phyloP scores from a whole-genome alignment of 2,329 filamentous ascomycete genomes.

The Mariannaea elegans region DNA sequence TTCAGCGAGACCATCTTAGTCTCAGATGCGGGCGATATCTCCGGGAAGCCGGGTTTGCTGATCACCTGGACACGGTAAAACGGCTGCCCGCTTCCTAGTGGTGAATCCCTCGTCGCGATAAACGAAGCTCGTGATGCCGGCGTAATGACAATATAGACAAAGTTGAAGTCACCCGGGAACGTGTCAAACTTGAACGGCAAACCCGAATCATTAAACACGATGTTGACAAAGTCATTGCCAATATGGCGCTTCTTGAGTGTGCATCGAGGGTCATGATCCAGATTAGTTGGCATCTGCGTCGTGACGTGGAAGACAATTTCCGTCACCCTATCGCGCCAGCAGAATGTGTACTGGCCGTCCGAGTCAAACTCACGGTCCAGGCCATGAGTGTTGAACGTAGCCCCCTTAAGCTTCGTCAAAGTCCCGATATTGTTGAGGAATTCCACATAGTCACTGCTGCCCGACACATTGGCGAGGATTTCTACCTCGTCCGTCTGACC shows the following conservation, averaged over 20 bases:
- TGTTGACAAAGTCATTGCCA: slow-evolving; percentile 97
- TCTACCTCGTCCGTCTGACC: slow-evolving; percentile 84
- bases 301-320: slow-evolving; percentile 96
- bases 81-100: slow-evolving; percentile 49
- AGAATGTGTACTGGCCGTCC: slow-evolving; percentile 89
- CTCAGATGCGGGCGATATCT: slow-evolving; percentile 88
- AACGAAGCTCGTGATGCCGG: slow-evolving; percentile 84
- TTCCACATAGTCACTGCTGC: slow-evolving; percentile 86
- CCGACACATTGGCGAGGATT: slow-evolving; percentile 86
- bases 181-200: slow-evolving; percentile 87
- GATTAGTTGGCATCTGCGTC: slow-evolving; percentile 95
- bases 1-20: slow-evolving; percentile 88
- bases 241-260: slow-evolving; percentile 93
- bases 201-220: slow-evolving; percentile 98
- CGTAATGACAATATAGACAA: slow-evolving; percentile 94
- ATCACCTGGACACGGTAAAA: slow-evolving; percentile 94
- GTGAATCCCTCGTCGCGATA: slow-evolving; percentile 65
- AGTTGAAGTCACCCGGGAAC: slow-evolving; percentile 95
- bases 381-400: slow-evolving; percentile 92
- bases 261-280: slow-evolving; percentile 77
- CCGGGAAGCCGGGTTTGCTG: slow-evolving; percentile 87
- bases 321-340: slow-evolving; percentile 93
- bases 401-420: slow-evolving; percentile 80
- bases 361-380: slow-evolving; percentile 79
- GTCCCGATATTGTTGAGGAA: slow-evolving; percentile 87